Base-by-base conservation (phyloP, 2,329 filamentous ascomycete species). In the Sporothrix pseudoabietina region DNA sequence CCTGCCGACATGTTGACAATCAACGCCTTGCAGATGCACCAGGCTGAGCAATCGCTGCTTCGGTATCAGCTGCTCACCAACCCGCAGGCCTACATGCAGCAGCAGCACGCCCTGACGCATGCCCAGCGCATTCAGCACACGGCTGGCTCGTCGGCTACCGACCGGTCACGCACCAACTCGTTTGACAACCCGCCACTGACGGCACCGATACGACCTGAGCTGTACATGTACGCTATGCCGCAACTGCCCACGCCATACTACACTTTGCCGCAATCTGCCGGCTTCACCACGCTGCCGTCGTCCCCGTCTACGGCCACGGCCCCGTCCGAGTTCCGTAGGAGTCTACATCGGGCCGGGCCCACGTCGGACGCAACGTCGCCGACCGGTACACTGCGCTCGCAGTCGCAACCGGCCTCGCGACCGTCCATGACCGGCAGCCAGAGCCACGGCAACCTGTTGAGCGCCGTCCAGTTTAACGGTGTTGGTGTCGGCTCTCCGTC, bases 341-440 rank as follows among this genome's bases (percentile, higher is more conserved):
- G 87, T 65, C 80, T 88, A 71, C 88, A 90, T 76, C 83, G 89
- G 77, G 86, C 87, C 1, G 82, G 83, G 10, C 80, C 83, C 32
- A 82, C 84, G 19, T 86, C 84, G 32, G 88, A 90, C 49, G 79
- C 84, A 16, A 84, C 82, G 22, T 80, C 83, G 52, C 80, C 84
- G 70, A 83, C 87, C 72, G 87, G 88, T 76, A 83, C 87, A n/a
- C 79, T 89, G 75, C 85, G 89, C 75, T 91, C 89, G 35, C 89
- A 91, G 78, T 91, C 89, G n/a, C 89, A 91, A 78, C 89, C 89
- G 32, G 88, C 89, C 2, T 86, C 87, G 47, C 83, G 87, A 44
- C 78, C 78, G 2, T 78, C 82, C 2, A 79, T 82, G 76, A 74
- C 76, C 77, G 80, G 65, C 75, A 80, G 77, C 44, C 83, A 77